A percentile compares a stretch with the other conserved stretches of the same genome.
phyloP scores from a whole-genome alignment of 306 rosid species.

The Trifolium pratense region DNA sequence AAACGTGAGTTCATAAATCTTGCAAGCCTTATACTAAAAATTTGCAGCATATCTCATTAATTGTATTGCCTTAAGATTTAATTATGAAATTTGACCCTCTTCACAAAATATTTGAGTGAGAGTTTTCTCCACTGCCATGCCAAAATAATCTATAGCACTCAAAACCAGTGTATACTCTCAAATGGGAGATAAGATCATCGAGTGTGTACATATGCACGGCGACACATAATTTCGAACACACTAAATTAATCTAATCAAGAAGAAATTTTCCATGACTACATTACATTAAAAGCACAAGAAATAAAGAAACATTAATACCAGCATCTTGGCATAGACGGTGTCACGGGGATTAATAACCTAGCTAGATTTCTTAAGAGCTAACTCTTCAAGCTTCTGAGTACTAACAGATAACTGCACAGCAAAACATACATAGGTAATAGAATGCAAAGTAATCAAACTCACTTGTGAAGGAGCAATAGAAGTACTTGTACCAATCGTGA shows the following conservation, averaged over 20 bases:
- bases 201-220: not conserved
- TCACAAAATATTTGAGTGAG: too few relatives aligned
- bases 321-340: too few relatives aligned
- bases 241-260: slow-evolving; percentile 6
- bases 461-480: slow-evolving; percentile 34
- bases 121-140: not conserved
- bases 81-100: not conserved
- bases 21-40: not conserved
- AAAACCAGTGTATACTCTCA: not conserved
- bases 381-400: too few relatives aligned
- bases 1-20: not conserved
- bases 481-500: slow-evolving; percentile 27
- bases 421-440: not conserved
- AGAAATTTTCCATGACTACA: slow-evolving; percentile 5
- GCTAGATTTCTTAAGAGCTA: too few relatives aligned
- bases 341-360: too few relatives aligned
- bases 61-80: not conserved
- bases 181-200: not conserved
- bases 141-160: slow-evolving; percentile 2
- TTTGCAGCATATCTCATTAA: not conserved
- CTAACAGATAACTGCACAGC: too few relatives aligned
- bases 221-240: not conserved
- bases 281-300: not conserved
- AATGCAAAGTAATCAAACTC: slow-evolving; percentile 30
- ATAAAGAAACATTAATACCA: slow-evolving; percentile 30